Evolutionary conservation across 805 yeast genomes (phyloP).

Genomic region (Starmerella vitae): DNA sequence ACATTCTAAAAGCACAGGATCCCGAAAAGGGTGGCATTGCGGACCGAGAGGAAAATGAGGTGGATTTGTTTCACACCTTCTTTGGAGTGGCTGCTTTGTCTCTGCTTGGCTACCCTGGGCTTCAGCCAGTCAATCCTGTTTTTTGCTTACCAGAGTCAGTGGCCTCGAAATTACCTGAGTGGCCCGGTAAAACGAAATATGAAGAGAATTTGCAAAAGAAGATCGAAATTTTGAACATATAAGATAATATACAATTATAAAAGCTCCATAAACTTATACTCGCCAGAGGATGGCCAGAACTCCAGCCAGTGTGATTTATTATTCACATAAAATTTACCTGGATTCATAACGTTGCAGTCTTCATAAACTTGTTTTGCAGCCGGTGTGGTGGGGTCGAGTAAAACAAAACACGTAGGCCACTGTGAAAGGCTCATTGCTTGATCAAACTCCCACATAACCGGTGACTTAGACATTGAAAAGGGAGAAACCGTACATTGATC

Average conservation of each 20-base stretch:
- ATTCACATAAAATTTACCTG: constrained; percentile 41
- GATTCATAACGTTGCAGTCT: constrained; percentile 67
- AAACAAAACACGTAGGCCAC: constrained; percentile 47
- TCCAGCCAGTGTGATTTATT: constrained; percentile 54
- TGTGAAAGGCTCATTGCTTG: constrained; percentile 60
- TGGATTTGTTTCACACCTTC: constrained; percentile 83
- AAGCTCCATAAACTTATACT: constrained; percentile 23
- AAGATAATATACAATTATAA: not conserved
- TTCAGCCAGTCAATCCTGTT: constrained; percentile 64
- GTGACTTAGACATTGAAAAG: constrained; percentile 45
- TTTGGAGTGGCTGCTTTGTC: constrained; percentile 85
- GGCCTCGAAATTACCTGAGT: constrained; percentile 6
- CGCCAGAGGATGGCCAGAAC: constrained; percentile 49
- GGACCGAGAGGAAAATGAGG: constrained; percentile 82
- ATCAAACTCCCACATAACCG: constrained; percentile 59
- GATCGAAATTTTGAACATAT: not conserved
- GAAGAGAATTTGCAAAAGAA: not conserved
- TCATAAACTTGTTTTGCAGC: constrained; percentile 63
- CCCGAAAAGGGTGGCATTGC: constrained; percentile 72
- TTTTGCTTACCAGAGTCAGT: constrained; percentile 58
- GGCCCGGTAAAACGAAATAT: constrained; percentile 10
- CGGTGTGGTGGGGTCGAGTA: constrained; percentile 63
- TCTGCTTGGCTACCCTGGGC: constrained; percentile 46
- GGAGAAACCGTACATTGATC: constrained; percentile 88
- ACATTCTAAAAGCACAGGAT: constrained; percentile 72